A percentile compares a stretch with the other conserved stretches of the same genome.
These are phyloP conservation scores for Lactarius sp. DNA, from an alignment of 768 basidiomycete genomes.

Conservation along the genomic window DNA sequence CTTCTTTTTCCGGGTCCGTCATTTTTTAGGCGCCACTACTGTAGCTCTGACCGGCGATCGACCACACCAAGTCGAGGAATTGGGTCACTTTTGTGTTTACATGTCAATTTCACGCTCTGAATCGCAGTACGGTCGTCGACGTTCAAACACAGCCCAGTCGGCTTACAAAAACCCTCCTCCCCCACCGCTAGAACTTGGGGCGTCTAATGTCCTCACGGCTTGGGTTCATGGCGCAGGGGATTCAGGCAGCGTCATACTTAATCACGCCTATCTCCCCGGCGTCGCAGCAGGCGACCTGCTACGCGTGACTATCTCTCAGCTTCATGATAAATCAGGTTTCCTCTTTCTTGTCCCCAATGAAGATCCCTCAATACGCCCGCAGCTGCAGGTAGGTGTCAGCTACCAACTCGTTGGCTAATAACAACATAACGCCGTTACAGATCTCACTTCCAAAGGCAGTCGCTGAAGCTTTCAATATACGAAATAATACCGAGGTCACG, in stretches of 20 bases:
- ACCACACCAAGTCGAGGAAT: no score
- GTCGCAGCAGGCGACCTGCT: slow-evolving; percentile 73
- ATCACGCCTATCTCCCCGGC: slow-evolving; percentile 73
- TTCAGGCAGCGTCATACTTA: slow-evolving; percentile 55
- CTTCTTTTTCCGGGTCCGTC: neutral
- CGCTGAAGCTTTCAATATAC: slow-evolving; percentile 64
- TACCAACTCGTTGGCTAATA: neutral
- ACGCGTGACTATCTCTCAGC: slow-evolving; percentile 43
- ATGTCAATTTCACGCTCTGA: slow-evolving; percentile 63
- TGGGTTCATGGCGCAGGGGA: slow-evolving; percentile 76
- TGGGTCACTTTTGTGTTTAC: neutral
- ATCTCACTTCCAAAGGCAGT: slow-evolving; percentile 71
- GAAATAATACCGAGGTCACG: slow-evolving; percentile 67
- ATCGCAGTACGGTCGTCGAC: slow-evolving; percentile 58
- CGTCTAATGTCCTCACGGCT: slow-evolving; percentile 54
- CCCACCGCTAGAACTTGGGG: slow-evolving; percentile 54
- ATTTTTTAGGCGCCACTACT: no score
- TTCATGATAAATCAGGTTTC: slow-evolving; percentile 42
- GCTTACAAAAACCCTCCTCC: slow-evolving; percentile 44
- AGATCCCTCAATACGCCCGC: slow-evolving; percentile 53
- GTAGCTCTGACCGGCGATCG: no score
- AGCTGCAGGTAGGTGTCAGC: slow-evolving; percentile 50
- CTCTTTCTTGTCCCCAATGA: slow-evolving; percentile 66
- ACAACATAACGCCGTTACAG: slow-evolving; percentile 34
- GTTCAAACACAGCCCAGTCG: slow-evolving; percentile 74